These are phyloP conservation scores for Kwoniella bestiolae DNA, from an alignment of 768 basidiomycete genomes.

Conservation along the genomic window DNA sequence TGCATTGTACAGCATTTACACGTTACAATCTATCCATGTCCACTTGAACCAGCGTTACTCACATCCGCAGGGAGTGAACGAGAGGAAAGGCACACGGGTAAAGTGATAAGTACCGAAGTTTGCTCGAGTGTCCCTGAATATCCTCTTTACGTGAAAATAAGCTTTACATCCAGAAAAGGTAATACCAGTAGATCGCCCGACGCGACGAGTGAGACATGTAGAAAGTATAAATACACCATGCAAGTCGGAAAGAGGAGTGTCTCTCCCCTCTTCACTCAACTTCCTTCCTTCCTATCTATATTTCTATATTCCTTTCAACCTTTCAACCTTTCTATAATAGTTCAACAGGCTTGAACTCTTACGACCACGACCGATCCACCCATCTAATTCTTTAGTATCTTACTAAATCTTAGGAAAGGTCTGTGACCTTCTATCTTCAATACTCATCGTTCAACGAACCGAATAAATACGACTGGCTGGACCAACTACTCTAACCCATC, in stretches of 20 bases:
- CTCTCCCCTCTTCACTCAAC: neutral
- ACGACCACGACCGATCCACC: no score
- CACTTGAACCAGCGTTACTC: no score
- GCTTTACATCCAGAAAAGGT: no score
- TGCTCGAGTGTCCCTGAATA: neutral
- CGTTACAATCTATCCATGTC: no score
- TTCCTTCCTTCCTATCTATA: neutral
- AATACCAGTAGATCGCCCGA: neutral
- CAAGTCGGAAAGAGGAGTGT: neutral
- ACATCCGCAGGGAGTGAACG: no score
- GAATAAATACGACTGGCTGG: neutral
- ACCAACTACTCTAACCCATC: neutral
- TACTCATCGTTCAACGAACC: neutral
- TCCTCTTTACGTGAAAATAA: neutral
- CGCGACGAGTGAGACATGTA: neutral
- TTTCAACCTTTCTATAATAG: neutral
- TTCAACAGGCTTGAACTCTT: neutral
- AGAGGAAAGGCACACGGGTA: neutral
- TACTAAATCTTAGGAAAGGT: neutral
- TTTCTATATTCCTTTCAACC: neutral
- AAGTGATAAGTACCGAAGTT: neutral
- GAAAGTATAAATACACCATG: neutral
- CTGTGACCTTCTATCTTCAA: neutral
- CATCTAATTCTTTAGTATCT: neutral
- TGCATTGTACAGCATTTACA: no score